Percentiles rank a stretch among this genome's conserved stretches.
Evolutionary conservation across 2,329 filamentous ascomycete species (phyloP).

Genomic region (Exophiala spinifera): DNA sequence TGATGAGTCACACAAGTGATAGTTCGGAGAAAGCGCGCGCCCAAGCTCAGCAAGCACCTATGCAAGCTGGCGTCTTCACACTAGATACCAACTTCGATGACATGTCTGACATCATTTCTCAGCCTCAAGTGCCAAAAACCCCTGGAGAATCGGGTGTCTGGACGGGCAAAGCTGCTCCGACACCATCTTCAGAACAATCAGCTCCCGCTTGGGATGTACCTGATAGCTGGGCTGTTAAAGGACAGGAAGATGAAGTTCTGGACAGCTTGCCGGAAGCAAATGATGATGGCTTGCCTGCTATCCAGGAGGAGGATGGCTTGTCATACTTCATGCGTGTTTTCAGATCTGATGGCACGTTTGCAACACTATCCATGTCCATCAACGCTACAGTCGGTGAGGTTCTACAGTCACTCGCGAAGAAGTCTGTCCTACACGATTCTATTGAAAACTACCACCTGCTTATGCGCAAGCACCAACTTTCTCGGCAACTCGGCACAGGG

Average conservation of each 20-base stretch:
- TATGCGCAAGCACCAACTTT: conserved; percentile 86
- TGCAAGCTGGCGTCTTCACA: conserved; percentile 62
- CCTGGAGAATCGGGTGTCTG: conserved; percentile 48
- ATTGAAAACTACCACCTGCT: conserved; percentile 94
- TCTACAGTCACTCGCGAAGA: conserved; percentile 85
- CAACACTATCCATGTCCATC: conserved; percentile 79
- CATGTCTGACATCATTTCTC: conserved; percentile 85
- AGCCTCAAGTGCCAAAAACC: conserved; percentile 62
- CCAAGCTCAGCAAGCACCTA: conserved; percentile 35
- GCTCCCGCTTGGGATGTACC: conserved; percentile 81
- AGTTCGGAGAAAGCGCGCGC: conserved; percentile 54
- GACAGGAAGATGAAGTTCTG: conserved; percentile 44
- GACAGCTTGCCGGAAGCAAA: conserved; percentile 45
- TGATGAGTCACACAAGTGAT: conserved; percentile 31
- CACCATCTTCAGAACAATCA: conserved; percentile 37
- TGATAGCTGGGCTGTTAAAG: conserved; percentile 92
- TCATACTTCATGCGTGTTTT: conserved; percentile 95
- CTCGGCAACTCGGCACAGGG: conserved; percentile 70
- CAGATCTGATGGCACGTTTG: conserved; percentile 88
- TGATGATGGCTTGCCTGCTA: conserved; percentile 63
- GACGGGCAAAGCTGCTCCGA: conserved; percentile 33
- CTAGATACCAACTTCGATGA: conserved; percentile 85
- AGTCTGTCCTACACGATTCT: conserved; percentile 86
- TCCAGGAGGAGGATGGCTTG: conserved; percentile 69
- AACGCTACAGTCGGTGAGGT: conserved; percentile 84